Conservation (phyloP, 1,284 basidiomycete genomes). For the Ceratobasidium theobromae region DNA sequence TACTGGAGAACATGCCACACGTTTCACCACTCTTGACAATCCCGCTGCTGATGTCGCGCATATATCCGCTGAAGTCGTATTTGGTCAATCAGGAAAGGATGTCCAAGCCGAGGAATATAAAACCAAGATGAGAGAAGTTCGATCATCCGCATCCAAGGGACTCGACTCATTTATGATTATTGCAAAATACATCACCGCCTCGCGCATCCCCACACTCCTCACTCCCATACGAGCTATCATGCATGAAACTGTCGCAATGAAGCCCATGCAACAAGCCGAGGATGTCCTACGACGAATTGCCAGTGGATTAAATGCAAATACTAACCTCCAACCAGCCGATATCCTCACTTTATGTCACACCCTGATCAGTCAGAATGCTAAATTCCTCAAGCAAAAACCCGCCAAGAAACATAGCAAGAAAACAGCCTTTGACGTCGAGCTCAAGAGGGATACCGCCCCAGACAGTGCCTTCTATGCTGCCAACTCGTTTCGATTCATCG, state of each 20-base stretch:
- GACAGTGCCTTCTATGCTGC: constrained; percentile 73
- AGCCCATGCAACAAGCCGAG: constrained; percentile 84
- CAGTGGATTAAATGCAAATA: constrained; percentile 82
- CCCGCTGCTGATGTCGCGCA: constrained; percentile 78
- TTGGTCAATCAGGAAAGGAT: constrained; percentile 92
- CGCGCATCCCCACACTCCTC: constrained; percentile 75
- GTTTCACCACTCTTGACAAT: constrained; percentile 69
- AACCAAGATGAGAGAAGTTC: constrained; percentile 91
- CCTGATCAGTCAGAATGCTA: constrained; percentile 87
- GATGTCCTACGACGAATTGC: constrained; percentile 85
- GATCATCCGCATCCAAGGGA: constrained; percentile 73
- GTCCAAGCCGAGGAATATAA: constrained; percentile 88
- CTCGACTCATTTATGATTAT: constrained; percentile 82
- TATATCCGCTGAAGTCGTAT: constrained; percentile 89
- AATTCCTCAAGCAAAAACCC: constrained; percentile 67
- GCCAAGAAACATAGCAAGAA: constrained; percentile 49
- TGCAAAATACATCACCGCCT: constrained; percentile 74
- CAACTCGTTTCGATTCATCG: constrained; percentile 88
- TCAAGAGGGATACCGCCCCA: constrained; percentile 62
- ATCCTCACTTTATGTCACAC: constrained; percentile 86
- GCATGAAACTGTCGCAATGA: constrained; percentile 80
- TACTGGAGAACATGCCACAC: constrained; percentile 53
- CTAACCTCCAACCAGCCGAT: constrained; percentile 67
- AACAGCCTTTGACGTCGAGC: constrained; percentile 72
- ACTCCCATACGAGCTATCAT: constrained; percentile 83